Evolutionary conservation across 352 stramenopile species (phyloP).

Genomic region (Phytophthora ohioensis): DNA sequence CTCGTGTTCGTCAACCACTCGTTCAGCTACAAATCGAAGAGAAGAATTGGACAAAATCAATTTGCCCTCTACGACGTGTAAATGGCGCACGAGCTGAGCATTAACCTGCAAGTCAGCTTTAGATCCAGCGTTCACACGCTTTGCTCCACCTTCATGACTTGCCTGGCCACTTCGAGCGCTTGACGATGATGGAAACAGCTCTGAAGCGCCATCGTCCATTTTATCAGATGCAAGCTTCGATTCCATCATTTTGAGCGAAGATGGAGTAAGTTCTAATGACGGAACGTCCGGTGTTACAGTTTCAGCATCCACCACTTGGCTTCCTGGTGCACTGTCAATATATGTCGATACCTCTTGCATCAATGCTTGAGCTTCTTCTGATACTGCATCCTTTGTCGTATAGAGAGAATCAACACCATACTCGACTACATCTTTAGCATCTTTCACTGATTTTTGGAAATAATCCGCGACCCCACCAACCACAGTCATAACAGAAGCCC

Average conservation of each 20-base stretch:
- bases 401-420: conserved; percentile 80
- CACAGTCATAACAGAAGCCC: conserved; percentile 66
- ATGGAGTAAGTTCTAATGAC: conserved; percentile 33
- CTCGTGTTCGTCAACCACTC: conserved; percentile 83
- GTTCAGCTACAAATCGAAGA: conserved; percentile 70
- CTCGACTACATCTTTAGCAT: conserved; percentile 79
- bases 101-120: conserved; percentile 56
- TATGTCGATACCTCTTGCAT: conserved; percentile 69
- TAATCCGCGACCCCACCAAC: conserved; percentile 75
- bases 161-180: conserved; percentile 12
- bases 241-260: conserved; percentile 45
- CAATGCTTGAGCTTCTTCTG: conserved; percentile 72
- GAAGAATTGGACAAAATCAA: conserved; percentile 60
- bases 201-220: conserved; percentile 13
- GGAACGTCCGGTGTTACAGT: not conserved
- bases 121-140: conserved; percentile 19
- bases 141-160: conserved; percentile 18
- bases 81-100: conserved; percentile 77
- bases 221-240: conserved; percentile 26
- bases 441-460: conserved; percentile 77
- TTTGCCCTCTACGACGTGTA: conserved; percentile 76
- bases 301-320: conserved; percentile 10
- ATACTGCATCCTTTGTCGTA: conserved; percentile 69
- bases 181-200: conserved; percentile 35
- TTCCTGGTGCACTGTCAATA: conserved; percentile 47